Base-by-base conservation (phyloP, 768 basidiomycete species). In the Boletus tomentosulus region DNA sequence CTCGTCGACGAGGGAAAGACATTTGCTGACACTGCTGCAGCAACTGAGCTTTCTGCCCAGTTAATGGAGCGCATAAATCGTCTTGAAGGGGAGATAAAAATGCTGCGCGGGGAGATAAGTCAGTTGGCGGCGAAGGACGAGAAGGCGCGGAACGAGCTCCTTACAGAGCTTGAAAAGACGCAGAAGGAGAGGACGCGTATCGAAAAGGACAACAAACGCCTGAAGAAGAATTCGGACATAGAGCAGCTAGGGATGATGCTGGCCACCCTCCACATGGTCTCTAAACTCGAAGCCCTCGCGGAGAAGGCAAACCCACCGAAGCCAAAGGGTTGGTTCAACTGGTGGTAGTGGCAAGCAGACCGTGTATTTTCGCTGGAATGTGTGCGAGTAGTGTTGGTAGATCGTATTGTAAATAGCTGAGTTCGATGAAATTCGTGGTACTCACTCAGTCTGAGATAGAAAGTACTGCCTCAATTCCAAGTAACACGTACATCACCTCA, bases 271-370 rank as follows among this genome's bases (percentile, higher is more conserved):
- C 47, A 38, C 1, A 19, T 48, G 47, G 47, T 45, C 28, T n/a
- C 28, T n/a, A 45, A 45, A n/a, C 42, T 43, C 10, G 42, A 27
- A 15, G 27, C 43, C 6, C 24, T 44, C 25, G n/a, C 15, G 10
- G 28, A 28, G 44, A 30, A 45, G 28, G 28, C 28, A 30, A 30
- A 44, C 43, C 47, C 25, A 25, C 47, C 35, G 34, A 48, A 37
- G 12, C 33, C 47, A 16, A 48, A 48, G 47, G 47, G 47, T 16
- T 48, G 47, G 47, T 48, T 48, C 47, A 37, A 48, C 11, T 48
- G 47, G 47, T 48, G 47, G 47, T 48, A 16, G 43, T 25, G 22
- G n/a, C n/a, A 7, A n/a, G 16, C 5, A 38, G 19, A 12, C 10
- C 31, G 31, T 1, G 9, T 6, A 30, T 30, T 30, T 30, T 33